These are phyloP conservation scores for Aspergillus pseudoglaucus DNA, from an alignment of 2,329 filamentous ascomycete species.

Conservation along the genomic window DNA sequence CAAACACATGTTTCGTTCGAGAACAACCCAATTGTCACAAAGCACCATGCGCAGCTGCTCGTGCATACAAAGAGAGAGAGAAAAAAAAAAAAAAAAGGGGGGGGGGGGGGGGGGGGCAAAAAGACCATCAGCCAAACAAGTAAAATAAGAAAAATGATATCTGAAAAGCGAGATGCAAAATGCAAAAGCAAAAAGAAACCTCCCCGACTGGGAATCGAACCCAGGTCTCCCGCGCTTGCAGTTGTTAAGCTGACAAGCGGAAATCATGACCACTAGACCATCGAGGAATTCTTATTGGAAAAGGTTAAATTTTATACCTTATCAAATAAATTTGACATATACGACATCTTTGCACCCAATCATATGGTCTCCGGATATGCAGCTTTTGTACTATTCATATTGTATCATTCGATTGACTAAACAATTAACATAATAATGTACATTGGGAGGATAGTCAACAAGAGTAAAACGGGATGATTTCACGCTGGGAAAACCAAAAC, in stretches of 20 bases:
- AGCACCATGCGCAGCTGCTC: too few species aligned
- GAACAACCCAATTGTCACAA: too few species aligned
- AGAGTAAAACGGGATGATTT: not conserved
- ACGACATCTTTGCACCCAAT: too few species aligned
- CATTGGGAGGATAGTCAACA: not conserved
- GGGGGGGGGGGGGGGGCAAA: too few species aligned
- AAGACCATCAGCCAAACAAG: too few species aligned
- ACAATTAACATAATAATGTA: not conserved
- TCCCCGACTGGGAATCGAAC: conserved; percentile 1
- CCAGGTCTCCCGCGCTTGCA: conserved; percentile 1
- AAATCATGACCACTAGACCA: conserved; percentile 1
- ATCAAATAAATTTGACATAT: too few species aligned
- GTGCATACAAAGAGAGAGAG: too few species aligned
- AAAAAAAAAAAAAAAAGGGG: too few species aligned
- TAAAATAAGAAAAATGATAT: too few species aligned
- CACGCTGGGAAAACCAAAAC: not conserved
- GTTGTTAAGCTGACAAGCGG: not conserved
- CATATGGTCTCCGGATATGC: too few species aligned
- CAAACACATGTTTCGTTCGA: too few species aligned
- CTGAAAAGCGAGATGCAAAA: not conserved
- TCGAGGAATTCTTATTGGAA: not conserved
- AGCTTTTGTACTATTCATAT: not conserved
- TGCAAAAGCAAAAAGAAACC: not conserved
- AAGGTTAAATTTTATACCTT: not conserved
- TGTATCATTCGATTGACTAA: not conserved